Percentiles rank a stretch among this genome's conserved stretches.
These are phyloP conservation scores for Botrytis sinoallii DNA, from an alignment of 2,329 filamentous ascomycete genomes.

Conservation along the genomic window DNA sequence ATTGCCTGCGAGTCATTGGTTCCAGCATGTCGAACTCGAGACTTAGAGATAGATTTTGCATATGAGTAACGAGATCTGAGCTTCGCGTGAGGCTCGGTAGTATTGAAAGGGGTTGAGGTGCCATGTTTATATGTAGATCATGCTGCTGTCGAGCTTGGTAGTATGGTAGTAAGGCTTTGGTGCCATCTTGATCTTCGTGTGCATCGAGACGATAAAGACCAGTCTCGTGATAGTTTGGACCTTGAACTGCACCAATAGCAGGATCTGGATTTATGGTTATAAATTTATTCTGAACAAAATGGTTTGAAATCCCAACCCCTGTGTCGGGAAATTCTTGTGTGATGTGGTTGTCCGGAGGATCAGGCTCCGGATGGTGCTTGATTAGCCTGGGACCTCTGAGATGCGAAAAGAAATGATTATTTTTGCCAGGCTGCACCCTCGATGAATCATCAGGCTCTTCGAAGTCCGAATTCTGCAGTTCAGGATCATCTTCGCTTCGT, in stretches of 20 bases:
- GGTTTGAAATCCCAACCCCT: constrained; percentile 34
- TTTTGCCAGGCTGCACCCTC: not conserved
- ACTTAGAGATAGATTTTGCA: constrained; percentile 6
- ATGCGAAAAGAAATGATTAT: not conserved
- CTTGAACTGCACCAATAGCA: constrained; percentile 55
- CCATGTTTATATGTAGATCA: constrained; percentile 29
- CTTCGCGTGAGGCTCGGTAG: not conserved
- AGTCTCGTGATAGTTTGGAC: constrained; percentile 48
- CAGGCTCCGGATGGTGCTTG: constrained; percentile 49
- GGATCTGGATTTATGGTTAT: constrained; percentile 46
- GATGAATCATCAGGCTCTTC: not conserved
- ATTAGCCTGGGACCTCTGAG: constrained; percentile 44
- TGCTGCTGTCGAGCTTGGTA: constrained; percentile 47
- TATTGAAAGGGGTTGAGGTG: not conserved
- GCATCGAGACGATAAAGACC: constrained; percentile 48
- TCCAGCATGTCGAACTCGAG: constrained; percentile 1
- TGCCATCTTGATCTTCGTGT: constrained; percentile 46
- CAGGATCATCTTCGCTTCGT: constrained; percentile 42
- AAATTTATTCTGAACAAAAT: constrained; percentile 42
- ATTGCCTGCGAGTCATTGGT: constrained; percentile 8
- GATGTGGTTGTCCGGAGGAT: constrained; percentile 39
- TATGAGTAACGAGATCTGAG: constrained; percentile 1
- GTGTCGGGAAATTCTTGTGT: constrained; percentile 23
- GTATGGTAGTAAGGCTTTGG: constrained; percentile 45
- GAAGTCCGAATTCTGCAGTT: constrained; percentile 23